Percentiles rank a stretch among this genome's conserved stretches.
Evolutionary conservation across 2,329 filamentous ascomycete genomes (phyloP).

Genomic region (Didymella segeticola): DNA sequence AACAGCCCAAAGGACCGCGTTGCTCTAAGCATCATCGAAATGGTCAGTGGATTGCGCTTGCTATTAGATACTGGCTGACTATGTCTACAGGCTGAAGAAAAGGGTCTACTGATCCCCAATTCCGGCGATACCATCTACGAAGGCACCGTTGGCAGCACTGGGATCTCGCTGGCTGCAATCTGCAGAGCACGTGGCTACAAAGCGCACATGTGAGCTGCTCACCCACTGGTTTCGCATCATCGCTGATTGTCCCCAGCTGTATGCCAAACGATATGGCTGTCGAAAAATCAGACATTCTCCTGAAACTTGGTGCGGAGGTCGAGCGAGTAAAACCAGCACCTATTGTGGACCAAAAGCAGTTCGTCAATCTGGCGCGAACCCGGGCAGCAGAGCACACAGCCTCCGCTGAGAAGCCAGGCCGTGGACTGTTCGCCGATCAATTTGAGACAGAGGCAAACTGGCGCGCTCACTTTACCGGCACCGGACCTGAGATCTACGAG

Average conservation of each 20-base stretch:
- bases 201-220: slow-evolving; percentile 74
- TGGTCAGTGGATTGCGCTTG: slow-evolving; percentile 47
- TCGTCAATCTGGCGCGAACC: slow-evolving; percentile 86
- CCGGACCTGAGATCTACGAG: slow-evolving; percentile 85
- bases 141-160: slow-evolving; percentile 94
- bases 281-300: slow-evolving; percentile 88
- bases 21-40: slow-evolving; percentile 84
- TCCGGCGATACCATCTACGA: slow-evolving; percentile 96
- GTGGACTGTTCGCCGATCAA: slow-evolving; percentile 93
- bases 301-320: slow-evolving; percentile 89
- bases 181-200: slow-evolving; percentile 88
- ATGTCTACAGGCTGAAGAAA: slow-evolving; percentile 69
- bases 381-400: slow-evolving; percentile 77
- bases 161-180: slow-evolving; percentile 90
- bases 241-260: slow-evolving; percentile 60
- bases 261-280: slow-evolving; percentile 91
- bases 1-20: slow-evolving; percentile 95
- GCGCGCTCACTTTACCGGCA: slow-evolving; percentile 79
- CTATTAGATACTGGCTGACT: slow-evolving; percentile 8
- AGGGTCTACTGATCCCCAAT: slow-evolving; percentile 76
- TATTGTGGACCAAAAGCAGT: slow-evolving; percentile 92
- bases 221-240: not conserved
- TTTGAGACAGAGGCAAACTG: slow-evolving; percentile 94
- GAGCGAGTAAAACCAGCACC: slow-evolving; percentile 89
- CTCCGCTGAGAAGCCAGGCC: slow-evolving; percentile 64